These are phyloP conservation scores for Hyaloscypha variabilis DNA, from an alignment of 495 filamentous ascomycete species.

Conservation along the genomic window DNA sequence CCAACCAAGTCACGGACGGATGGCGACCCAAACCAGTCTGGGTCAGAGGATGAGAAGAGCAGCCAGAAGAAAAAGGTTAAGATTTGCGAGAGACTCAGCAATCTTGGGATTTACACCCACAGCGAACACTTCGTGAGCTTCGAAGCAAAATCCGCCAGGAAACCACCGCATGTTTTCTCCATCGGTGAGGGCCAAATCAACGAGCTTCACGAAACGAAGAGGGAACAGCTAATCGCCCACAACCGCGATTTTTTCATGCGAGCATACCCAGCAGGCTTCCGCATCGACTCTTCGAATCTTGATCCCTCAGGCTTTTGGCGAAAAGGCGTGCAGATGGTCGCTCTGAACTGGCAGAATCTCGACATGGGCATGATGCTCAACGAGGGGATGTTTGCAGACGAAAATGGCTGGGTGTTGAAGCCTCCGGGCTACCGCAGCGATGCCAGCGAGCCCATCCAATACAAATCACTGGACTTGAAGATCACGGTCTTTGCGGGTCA, in stretches of 20 bases:
- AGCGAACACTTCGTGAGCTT: slow-evolving; percentile 74
- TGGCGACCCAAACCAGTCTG: slow-evolving; percentile 24
- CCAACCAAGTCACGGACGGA: slow-evolving; percentile 22
- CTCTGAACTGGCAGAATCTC: slow-evolving; percentile 91
- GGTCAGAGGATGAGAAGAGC: slow-evolving; percentile 36
- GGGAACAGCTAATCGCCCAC: slow-evolving; percentile 70
- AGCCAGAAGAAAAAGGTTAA: slow-evolving; percentile 55
- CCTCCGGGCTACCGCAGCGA: slow-evolving; percentile 64
- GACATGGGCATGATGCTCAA: slow-evolving; percentile 97
- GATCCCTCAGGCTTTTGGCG: slow-evolving; percentile 86
- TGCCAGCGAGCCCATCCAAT: slow-evolving; percentile 25
- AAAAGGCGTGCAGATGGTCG: slow-evolving; percentile 88
- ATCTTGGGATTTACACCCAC: slow-evolving; percentile 80
- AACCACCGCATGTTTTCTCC: slow-evolving; percentile 85
- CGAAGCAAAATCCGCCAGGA: slow-evolving; percentile 55
- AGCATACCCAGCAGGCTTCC: slow-evolving; percentile 81
- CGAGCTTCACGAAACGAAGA: slow-evolving; percentile 65
- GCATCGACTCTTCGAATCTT: slow-evolving; percentile 82
- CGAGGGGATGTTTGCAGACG: slow-evolving; percentile 85
- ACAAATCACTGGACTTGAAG: slow-evolving; percentile 44
- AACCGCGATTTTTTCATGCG: slow-evolving; percentile 87
- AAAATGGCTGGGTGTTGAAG: slow-evolving; percentile 83
- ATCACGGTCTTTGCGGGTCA: slow-evolving; percentile 58
- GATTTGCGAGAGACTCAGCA: slow-evolving; percentile 72
- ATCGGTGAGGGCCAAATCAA: slow-evolving; percentile 79